A percentile compares a stretch with the other conserved stretches of the same genome.
Evolutionary conservation across 192 early-diverging fungal genomes (phyloP).

Genomic region (Entomortierella lignicola): DNA sequence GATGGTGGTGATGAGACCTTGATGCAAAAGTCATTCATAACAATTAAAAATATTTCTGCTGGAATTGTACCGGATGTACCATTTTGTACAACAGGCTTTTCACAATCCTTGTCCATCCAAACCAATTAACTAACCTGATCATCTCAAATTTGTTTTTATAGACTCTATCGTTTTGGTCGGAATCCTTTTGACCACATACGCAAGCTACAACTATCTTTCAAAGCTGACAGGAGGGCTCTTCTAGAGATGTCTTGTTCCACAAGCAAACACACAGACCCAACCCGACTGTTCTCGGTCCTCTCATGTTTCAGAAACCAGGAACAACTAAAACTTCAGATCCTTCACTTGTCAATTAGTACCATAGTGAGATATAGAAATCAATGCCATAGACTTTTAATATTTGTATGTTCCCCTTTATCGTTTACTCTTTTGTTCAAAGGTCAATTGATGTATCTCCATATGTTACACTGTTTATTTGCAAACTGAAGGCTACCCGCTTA

Average conservation of each 20-base stretch:
- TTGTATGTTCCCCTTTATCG: too few relatives aligned
- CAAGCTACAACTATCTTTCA: conserved; percentile 50
- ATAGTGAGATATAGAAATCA: too few relatives aligned
- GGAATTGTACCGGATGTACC: neutral
- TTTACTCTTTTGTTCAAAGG: too few relatives aligned
- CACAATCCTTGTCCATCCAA: neutral
- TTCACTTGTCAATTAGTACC: too few relatives aligned
- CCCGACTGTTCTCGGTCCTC: neutral
- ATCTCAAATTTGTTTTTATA: neutral
- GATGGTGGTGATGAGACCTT: neutral
- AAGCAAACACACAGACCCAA: too few relatives aligned
- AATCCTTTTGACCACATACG: conserved; percentile 43
- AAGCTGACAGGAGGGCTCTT: conserved; percentile 49
- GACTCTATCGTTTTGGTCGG: conserved; percentile 52
- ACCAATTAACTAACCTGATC: neutral
- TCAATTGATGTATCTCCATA: too few relatives aligned
- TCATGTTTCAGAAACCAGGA: neutral
- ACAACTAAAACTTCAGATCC: too few relatives aligned
- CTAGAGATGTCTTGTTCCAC: conserved; percentile 20
- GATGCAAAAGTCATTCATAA: neutral
- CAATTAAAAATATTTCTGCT: neutral
- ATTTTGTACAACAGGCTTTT: neutral
- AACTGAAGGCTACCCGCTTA: too few relatives aligned
- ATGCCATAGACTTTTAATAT: too few relatives aligned
- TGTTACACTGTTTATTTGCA: too few relatives aligned